These are phyloP conservation scores for Dioszegia aurantiaca DNA, from an alignment of 768 basidiomycete genomes.

Conservation along the genomic window DNA sequence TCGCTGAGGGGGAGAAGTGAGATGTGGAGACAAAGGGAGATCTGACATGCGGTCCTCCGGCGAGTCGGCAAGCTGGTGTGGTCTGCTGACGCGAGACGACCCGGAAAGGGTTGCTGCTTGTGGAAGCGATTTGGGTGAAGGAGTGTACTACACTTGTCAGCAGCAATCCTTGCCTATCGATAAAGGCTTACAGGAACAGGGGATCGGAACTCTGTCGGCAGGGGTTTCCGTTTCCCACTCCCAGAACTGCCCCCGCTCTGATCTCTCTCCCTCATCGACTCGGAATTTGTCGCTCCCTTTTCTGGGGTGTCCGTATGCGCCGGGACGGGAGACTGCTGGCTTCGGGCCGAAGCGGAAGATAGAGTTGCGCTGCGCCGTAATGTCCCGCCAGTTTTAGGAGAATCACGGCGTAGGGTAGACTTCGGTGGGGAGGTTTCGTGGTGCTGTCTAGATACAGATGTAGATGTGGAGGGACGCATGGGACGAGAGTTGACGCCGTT, in stretches of 20 bases:
- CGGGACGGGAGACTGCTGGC: neutral
- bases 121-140: no score
- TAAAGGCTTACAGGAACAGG: slow-evolving; percentile 22
- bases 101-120: neutral
- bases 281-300: neutral
- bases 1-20: no score
- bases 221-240: slow-evolving; percentile 31
- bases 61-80: slow-evolving; percentile 18
- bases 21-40: slow-evolving; percentile 10
- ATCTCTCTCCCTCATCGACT: slow-evolving; percentile 20
- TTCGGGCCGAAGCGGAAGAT: neutral
- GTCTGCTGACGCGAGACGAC: slow-evolving; percentile 17
- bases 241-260: slow-evolving; percentile 35
- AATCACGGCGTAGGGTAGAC: neutral
- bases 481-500: neutral
- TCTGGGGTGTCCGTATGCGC: neutral
- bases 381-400: neutral
- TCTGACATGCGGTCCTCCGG: slow-evolving; percentile 16
- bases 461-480: slow-evolving; percentile 1
- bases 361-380: slow-evolving; percentile 10
- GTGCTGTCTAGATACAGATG: neutral
- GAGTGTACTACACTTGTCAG: no score
- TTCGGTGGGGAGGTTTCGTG: neutral
- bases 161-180: neutral
- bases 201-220: slow-evolving; percentile 35